Evolutionary conservation across 2,329 filamentous ascomycete species (phyloP).

Genomic region (Ascochyta pisi): DNA sequence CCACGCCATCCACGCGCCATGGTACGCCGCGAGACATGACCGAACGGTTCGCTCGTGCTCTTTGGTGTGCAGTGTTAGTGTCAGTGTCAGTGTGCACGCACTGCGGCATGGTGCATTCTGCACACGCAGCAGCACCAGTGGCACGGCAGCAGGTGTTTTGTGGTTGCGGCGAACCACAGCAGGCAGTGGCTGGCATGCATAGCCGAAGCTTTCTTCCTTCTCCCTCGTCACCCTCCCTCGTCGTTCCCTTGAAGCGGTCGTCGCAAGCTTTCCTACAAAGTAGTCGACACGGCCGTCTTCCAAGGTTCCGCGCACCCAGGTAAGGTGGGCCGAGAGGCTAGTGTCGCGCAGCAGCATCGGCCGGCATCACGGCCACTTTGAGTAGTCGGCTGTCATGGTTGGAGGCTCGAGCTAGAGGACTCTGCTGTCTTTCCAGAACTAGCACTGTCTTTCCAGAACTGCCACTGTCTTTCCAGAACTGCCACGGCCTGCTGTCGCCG

Average conservation of each 20-base stretch:
- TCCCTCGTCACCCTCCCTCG: too few species aligned
- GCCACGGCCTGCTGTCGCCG: constrained; percentile 11
- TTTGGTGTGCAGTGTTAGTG: neutral
- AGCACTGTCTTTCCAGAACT: constrained; percentile 29
- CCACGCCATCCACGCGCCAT: constrained; percentile 1
- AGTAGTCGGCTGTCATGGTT: constrained; percentile 25
- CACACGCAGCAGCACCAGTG: too few species aligned
- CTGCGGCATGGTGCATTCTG: too few species aligned
- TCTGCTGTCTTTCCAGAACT: constrained; percentile 33
- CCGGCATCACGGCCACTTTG: constrained; percentile 8
- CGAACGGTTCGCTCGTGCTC: constrained; percentile 11
- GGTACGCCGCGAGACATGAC: constrained; percentile 14
- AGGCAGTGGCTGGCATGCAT: too few species aligned
- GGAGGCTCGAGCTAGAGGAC: constrained; percentile 25
- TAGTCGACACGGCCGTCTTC: constrained; percentile 20
- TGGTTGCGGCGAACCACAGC: too few species aligned
- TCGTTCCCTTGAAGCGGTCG: constrained; percentile 16
- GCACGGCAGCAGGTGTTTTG: too few species aligned
- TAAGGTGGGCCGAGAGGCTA: constrained; percentile 33
- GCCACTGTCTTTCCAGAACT: constrained; percentile 29
- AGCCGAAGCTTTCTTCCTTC: too few species aligned
- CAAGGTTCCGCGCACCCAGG: constrained; percentile 15
- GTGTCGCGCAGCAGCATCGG: constrained; percentile 24
- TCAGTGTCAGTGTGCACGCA: too few species aligned
- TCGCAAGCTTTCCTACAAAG: constrained; percentile 22